These are phyloP conservation scores for Gyrodon lividus DNA, from an alignment of 768 basidiomycete genomes.

Conservation along the genomic window DNA sequence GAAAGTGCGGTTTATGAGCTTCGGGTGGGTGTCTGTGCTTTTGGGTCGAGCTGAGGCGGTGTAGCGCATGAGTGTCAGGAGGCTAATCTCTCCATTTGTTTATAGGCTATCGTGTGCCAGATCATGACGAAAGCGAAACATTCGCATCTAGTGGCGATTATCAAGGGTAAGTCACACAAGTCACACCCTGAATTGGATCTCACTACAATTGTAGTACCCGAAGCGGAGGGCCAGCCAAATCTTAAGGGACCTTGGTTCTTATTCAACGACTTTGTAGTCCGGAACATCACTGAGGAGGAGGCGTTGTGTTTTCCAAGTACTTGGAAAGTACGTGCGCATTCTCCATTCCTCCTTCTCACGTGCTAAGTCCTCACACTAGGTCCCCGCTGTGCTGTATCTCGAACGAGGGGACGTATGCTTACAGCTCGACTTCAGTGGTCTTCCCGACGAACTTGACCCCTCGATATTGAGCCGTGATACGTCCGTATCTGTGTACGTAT, in stretches of 20 bases:
- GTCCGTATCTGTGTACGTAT: slow-evolving; percentile 76
- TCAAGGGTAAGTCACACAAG: slow-evolving; percentile 56
- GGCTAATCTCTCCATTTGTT: background rate
- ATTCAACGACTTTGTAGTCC: slow-evolving; percentile 96
- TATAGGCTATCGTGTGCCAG: slow-evolving; percentile 79
- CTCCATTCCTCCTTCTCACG: background rate
- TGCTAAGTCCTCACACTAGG: slow-evolving; percentile 40
- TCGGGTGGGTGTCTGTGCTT: slow-evolving; percentile 49
- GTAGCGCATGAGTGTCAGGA: background rate
- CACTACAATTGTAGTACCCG: slow-evolving; percentile 55
- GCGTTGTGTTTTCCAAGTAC: slow-evolving; percentile 82
- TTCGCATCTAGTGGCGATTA: slow-evolving; percentile 85
- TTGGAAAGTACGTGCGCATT: slow-evolving; percentile 76
- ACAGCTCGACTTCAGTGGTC: slow-evolving; percentile 57
- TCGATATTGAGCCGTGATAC: slow-evolving; percentile 82
- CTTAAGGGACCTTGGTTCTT: slow-evolving; percentile 74
- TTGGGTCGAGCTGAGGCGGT: background rate
- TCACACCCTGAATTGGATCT: background rate
- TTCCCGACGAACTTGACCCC: slow-evolving; percentile 69
- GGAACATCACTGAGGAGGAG: slow-evolving; percentile 80
- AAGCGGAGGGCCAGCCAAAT: slow-evolving; percentile 48
- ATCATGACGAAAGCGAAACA: slow-evolving; percentile 67
- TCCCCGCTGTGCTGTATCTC: slow-evolving; percentile 88
- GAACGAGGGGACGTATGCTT: slow-evolving; percentile 67
- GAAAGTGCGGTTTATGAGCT: slow-evolving; percentile 65